These are phyloP conservation scores for Thymus mandschuricus DNA, from an alignment of 257 asterid species.

Conservation along the genomic window DNA sequence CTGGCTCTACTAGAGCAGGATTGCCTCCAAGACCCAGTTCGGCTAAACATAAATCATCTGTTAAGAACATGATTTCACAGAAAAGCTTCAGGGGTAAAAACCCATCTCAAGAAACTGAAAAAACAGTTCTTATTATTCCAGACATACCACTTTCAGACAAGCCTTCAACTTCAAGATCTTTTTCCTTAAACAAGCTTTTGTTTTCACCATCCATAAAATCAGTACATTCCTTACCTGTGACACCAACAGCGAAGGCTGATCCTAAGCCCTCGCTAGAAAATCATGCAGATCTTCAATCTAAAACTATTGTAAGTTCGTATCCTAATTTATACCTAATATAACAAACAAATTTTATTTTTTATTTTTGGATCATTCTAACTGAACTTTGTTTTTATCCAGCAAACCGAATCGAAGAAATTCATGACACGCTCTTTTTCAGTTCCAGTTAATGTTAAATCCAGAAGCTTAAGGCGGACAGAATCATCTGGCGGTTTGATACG, in stretches of 20 bases:
- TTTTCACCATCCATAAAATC: slow-evolving; percentile 70
- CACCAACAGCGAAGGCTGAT: slow-evolving; percentile 64
- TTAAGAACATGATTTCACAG: slow-evolving; percentile 81
- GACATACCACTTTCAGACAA: slow-evolving; percentile 67
- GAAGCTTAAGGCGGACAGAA: slow-evolving; percentile 75
- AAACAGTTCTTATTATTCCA: slow-evolving; percentile 75
- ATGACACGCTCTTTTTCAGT: slow-evolving; percentile 89
- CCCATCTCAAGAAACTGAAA: slow-evolving; percentile 65
- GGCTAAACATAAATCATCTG: slow-evolving; percentile 72
- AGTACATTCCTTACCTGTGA: slow-evolving; percentile 73
- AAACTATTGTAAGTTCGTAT: slow-evolving; percentile 51
- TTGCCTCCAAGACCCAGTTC: slow-evolving; percentile 92
- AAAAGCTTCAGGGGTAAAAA: slow-evolving; percentile 69
- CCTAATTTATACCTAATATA: slow-evolving; percentile 3
- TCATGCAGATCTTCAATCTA: slow-evolving; percentile 44
- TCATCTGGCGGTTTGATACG: slow-evolving; percentile 83
- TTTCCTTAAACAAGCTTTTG: slow-evolving; percentile 75
- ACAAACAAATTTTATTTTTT: slow-evolving; percentile 2
- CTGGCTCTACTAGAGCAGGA: slow-evolving; percentile 68
- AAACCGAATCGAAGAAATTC: slow-evolving; percentile 51
- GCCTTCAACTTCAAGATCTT: slow-evolving; percentile 94
- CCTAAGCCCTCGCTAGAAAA: slow-evolving; percentile 46
- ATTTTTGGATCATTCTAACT: slow-evolving; percentile 28
- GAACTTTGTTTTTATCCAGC: slow-evolving; percentile 46
- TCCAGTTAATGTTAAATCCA: slow-evolving; percentile 71